phyloP scores from a whole-genome alignment of 768 basidiomycete genomes.

The Tricholoma matsutake region DNA sequence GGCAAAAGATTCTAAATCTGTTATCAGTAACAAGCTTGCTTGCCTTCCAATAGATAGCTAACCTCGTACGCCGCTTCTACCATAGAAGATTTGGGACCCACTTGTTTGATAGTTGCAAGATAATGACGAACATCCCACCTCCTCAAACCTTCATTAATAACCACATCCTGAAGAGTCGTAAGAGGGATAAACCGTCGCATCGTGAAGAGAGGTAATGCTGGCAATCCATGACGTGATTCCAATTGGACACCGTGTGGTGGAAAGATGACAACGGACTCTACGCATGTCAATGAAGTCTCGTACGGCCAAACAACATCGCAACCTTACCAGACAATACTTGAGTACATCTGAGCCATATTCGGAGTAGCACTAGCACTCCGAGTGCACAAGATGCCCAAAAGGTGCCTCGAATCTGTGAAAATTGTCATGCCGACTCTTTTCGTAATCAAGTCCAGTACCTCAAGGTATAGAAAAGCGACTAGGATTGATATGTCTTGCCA shows the following conservation, averaged over 20 bases:
- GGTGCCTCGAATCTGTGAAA: neutral
- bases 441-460: neutral
- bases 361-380: neutral
- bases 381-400: neutral
- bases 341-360: constrained; percentile 5
- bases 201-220: constrained; percentile 31
- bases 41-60: constrained; percentile 12
- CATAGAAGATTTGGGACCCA: constrained; percentile 23
- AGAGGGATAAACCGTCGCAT: constrained; percentile 60
- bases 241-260: constrained; percentile 72
- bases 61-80: constrained; percentile 65
- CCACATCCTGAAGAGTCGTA: constrained; percentile 49
- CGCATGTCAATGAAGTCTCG: neutral
- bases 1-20: constrained; percentile 60
- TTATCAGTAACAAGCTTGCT: constrained; percentile 1
- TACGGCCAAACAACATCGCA: neutral
- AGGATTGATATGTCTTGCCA: constrained; percentile 36
- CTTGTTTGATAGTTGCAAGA: constrained; percentile 45
- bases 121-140: constrained; percentile 76
- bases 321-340: constrained; percentile 12
- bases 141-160: constrained; percentile 72
- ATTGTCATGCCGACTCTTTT: neutral
- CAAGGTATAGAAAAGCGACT: constrained; percentile 18
- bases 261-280: constrained; percentile 70
- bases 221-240: constrained; percentile 64